Evolutionary conservation across 2,329 filamentous ascomycete genomes (phyloP).

Genomic region (Xylaria sp.): DNA sequence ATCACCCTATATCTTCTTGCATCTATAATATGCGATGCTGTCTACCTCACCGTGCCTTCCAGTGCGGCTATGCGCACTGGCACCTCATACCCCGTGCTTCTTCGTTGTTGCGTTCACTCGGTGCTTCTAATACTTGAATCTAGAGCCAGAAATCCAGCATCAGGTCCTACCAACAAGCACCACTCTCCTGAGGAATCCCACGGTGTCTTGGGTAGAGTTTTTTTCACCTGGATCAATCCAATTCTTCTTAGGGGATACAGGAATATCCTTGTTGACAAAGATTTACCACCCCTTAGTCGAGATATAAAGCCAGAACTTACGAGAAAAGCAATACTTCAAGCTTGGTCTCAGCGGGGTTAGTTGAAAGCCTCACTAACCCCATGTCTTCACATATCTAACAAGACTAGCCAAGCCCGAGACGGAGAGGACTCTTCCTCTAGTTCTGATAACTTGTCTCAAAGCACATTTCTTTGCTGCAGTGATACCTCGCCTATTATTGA

Average conservation of each 20-base stretch:
- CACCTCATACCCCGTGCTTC: not conserved
- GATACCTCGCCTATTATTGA: constrained; percentile 52
- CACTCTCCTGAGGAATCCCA: constrained; percentile 46
- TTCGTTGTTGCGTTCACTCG: constrained; percentile 6
- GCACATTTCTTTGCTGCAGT: constrained; percentile 47
- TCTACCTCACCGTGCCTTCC: constrained; percentile 26
- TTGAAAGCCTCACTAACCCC: not conserved
- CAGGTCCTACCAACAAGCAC: not conserved
- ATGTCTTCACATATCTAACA: not conserved
- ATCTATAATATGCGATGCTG: constrained; percentile 36
- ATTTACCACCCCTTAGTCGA: constrained; percentile 44
- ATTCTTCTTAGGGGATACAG: constrained; percentile 47
- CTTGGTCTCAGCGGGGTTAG: constrained; percentile 47
- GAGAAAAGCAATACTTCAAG: constrained; percentile 38
- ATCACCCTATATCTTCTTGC: constrained; percentile 41
- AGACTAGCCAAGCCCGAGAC: constrained; percentile 36
- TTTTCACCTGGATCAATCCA: constrained; percentile 51
- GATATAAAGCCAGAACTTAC: constrained; percentile 41
- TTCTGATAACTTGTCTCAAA: constrained; percentile 47
- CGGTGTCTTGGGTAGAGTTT: constrained; percentile 42
- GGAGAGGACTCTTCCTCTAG: constrained; percentile 45
- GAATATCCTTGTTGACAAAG: constrained; percentile 39
- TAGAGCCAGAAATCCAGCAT: not conserved
- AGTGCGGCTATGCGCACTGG: not conserved
- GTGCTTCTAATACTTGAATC: constrained; percentile 6